Percentiles rank a stretch among this genome's conserved stretches.
Evolutionary conservation across 345 rosid genomes (phyloP).

Genomic region (Citrus inodora): DNA sequence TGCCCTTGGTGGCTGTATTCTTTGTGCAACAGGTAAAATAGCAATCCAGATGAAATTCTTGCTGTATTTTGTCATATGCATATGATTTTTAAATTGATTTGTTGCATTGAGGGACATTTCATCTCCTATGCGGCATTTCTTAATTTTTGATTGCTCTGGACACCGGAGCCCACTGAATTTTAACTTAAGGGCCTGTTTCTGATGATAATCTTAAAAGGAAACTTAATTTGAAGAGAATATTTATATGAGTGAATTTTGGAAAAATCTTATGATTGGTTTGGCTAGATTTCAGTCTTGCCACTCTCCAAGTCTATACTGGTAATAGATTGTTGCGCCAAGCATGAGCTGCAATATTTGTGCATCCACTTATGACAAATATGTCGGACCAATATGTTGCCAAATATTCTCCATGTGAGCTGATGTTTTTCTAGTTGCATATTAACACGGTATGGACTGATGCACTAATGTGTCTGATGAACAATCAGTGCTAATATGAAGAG

Average conservation of each 20-base stretch:
- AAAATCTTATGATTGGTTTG: not conserved
- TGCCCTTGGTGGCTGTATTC: constrained; percentile 98
- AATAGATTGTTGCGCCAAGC: not conserved
- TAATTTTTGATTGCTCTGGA: not conserved
- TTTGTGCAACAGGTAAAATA: constrained; percentile 86
- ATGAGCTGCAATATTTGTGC: not conserved
- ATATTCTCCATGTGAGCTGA: not conserved
- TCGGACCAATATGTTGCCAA: not conserved
- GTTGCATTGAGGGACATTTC: not conserved
- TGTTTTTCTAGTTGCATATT: not conserved
- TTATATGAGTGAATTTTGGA: not conserved
- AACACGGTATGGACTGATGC: not conserved
- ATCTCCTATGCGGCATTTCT: not conserved
- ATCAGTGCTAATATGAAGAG: not conserved
- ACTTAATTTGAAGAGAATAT: not conserved
- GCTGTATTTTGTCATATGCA: not conserved
- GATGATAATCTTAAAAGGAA: not conserved
- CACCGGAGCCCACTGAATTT: not conserved
- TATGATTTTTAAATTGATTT: not conserved
- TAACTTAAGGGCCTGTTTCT: not conserved
- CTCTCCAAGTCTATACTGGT: not conserved
- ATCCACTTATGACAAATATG: not conserved
- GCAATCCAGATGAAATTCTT: constrained; percentile 2
- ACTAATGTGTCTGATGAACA: not conserved
- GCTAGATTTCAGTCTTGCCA: not conserved